Evolutionary conservation across 1,284 basidiomycete genomes (phyloP).

Genomic region (Somion occarium): DNA sequence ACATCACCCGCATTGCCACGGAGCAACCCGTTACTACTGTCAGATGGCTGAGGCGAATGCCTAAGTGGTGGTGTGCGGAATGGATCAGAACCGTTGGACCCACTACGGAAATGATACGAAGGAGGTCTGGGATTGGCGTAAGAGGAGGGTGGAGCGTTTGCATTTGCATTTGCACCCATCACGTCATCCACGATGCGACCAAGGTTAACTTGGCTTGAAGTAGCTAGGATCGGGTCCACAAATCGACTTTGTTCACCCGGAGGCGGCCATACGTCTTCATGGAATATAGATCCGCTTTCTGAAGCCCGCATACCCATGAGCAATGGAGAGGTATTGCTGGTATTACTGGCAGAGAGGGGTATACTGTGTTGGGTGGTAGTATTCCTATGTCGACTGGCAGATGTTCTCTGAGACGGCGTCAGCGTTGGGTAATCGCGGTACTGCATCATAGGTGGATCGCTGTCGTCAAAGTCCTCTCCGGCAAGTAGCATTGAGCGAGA

Average conservation of each 20-base stretch:
- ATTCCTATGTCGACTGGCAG: background rate
- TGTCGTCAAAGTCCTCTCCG: conserved; percentile 43
- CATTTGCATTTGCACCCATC: conserved; percentile 34
- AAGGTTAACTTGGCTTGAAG: conserved; percentile 33
- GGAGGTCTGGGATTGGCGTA: conserved; percentile 12
- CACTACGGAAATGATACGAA: conserved; percentile 4
- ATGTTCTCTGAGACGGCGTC: conserved; percentile 4
- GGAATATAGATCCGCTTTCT: conserved; percentile 45
- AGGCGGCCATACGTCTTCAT: conserved; percentile 46
- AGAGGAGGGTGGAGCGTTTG: background rate
- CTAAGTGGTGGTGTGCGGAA: background rate
- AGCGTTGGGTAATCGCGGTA: conserved; percentile 30
- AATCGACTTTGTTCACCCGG: conserved; percentile 35
- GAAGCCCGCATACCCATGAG: conserved; percentile 37
- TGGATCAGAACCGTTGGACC: background rate
- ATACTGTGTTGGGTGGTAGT: conserved; percentile 10
- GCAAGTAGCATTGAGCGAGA: conserved; percentile 37
- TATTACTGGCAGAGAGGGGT: conserved; percentile 10
- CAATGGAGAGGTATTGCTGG: conserved; percentile 23
- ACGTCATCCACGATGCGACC: conserved; percentile 44
- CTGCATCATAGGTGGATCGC: conserved; percentile 25
- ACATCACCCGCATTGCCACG: background rate
- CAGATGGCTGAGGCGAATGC: background rate
- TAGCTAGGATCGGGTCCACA: conserved; percentile 39
- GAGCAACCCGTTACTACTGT: too few species aligned